phyloP scores from a whole-genome alignment of 768 basidiomycete genomes.

The Boletus reticulatus region DNA sequence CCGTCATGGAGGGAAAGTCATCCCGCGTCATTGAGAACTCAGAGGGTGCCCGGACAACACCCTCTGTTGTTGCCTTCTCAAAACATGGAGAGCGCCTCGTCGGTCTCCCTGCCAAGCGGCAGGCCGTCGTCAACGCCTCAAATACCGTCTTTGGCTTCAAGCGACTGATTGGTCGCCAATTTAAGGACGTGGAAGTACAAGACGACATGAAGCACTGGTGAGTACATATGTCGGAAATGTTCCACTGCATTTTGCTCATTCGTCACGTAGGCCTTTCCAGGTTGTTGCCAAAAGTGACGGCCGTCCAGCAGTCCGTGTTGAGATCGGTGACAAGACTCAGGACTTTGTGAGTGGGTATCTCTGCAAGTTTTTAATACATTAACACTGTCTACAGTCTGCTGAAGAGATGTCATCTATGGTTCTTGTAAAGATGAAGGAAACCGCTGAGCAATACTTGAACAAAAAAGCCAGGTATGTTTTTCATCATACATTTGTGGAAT shows the following conservation, averaged over 20 bases:
- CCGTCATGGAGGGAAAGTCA: slow-evolving; percentile 94
- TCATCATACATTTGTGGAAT: background rate
- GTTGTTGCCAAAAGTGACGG: slow-evolving; percentile 71
- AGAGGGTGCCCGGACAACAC: slow-evolving; percentile 96
- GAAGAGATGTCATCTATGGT: slow-evolving; percentile 90
- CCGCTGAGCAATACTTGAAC: slow-evolving; percentile 89
- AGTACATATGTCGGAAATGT: slow-evolving; percentile 10
- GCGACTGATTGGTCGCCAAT: slow-evolving; percentile 92
- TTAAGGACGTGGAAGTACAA: slow-evolving; percentile 90
- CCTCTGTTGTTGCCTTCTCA: slow-evolving; percentile 98
- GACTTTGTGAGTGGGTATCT: slow-evolving; percentile 57
- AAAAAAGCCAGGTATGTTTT: slow-evolving; percentile 85
- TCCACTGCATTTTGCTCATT: background rate
- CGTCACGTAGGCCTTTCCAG: slow-evolving; percentile 68
- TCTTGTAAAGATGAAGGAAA: slow-evolving; percentile 91
- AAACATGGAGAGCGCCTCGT: slow-evolving; percentile 97
- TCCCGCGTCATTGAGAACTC: slow-evolving; percentile 96
- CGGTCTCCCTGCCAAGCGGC: slow-evolving; percentile 95
- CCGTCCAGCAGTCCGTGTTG: slow-evolving; percentile 79
- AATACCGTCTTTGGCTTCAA: slow-evolving; percentile 96
- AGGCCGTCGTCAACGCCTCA: slow-evolving; percentile 91
- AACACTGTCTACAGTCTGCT: slow-evolving; percentile 53
- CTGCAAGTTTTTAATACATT: background rate
- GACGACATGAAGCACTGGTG: slow-evolving; percentile 86
- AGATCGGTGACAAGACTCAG: slow-evolving; percentile 82